phyloP scores from a whole-genome alignment of 495 filamentous ascomycete species.

The Neurospora tetrasperma region DNA sequence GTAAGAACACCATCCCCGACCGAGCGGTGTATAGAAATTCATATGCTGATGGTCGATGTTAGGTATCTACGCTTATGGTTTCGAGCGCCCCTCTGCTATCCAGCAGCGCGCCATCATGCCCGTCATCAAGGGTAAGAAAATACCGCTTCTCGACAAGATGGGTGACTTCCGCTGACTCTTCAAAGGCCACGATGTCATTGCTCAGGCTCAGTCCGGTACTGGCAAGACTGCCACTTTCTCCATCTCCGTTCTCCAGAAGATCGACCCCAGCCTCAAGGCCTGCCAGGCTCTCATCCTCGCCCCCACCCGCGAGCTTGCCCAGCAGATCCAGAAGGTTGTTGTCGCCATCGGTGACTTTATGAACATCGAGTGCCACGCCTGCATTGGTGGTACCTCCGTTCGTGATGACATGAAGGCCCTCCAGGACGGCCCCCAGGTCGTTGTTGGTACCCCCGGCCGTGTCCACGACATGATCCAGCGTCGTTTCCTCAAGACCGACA shows the following conservation, averaged over 20 bases:
- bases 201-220: slow-evolving; percentile 96
- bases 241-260: slow-evolving; percentile 92
- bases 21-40: slow-evolving; percentile 1
- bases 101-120: slow-evolving; percentile 99
- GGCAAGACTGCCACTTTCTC: slow-evolving; percentile 99
- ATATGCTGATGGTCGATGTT: slow-evolving; percentile 10
- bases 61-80: slow-evolving; percentile 99
- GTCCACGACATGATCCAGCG: slow-evolving; percentile 99
- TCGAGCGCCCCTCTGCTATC: slow-evolving; percentile 97
- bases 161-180: slow-evolving; percentile 18
- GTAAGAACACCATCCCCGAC: slow-evolving; percentile 40
- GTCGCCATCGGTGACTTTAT: slow-evolving; percentile 98
- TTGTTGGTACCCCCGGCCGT: slow-evolving; percentile 89
- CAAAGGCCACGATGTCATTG: slow-evolving; percentile 92
- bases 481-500: slow-evolving; percentile 80
- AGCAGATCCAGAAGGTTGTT: slow-evolving; percentile 95
- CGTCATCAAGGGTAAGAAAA: slow-evolving; percentile 92
- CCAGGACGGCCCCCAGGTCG: slow-evolving; percentile 93
- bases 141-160: slow-evolving; percentile 3
- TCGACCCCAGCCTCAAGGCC: slow-evolving; percentile 73
- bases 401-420: slow-evolving; percentile 96
- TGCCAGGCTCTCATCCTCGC: slow-evolving; percentile 95
- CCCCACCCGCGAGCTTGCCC: slow-evolving; percentile 93
- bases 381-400: slow-evolving; percentile 96
- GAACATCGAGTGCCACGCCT: slow-evolving; percentile 98